These are phyloP conservation scores for Aspergillus coremiiformis DNA, from an alignment of 495 filamentous ascomycete genomes.

Conservation along the genomic window DNA sequence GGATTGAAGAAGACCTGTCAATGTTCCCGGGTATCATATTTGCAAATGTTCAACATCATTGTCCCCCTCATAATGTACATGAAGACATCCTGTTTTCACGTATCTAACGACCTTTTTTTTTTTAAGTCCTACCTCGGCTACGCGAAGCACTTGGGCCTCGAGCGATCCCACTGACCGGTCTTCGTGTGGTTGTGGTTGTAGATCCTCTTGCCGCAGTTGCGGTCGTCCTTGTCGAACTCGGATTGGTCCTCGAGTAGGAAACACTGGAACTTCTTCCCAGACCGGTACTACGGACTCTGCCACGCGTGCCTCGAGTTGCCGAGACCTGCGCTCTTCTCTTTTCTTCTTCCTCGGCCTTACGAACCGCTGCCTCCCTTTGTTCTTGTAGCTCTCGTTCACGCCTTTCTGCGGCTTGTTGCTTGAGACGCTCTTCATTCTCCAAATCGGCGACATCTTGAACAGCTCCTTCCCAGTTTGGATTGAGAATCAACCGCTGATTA, in stretches of 20 bases:
- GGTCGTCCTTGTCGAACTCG: slow-evolving; percentile 24
- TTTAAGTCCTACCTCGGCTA: slow-evolving; percentile 30
- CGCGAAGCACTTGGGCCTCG: slow-evolving; percentile 39
- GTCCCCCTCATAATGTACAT: slow-evolving; percentile 13
- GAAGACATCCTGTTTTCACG: background rate
- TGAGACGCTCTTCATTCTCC: slow-evolving; percentile 65
- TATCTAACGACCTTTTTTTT: background rate
- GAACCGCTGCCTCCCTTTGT: slow-evolving; percentile 60
- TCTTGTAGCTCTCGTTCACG: slow-evolving; percentile 66
- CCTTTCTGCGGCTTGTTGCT: slow-evolving; percentile 67
- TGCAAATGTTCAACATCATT: slow-evolving; percentile 9
- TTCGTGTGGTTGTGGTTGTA: slow-evolving; percentile 35
- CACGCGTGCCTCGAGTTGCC: slow-evolving; percentile 41
- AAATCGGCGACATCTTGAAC: slow-evolving; percentile 73
- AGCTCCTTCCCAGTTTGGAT: slow-evolving; percentile 83
- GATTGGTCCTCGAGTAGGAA: slow-evolving; percentile 16
- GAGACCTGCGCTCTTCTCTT: slow-evolving; percentile 42
- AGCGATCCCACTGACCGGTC: slow-evolving; percentile 44
- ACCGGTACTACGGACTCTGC: slow-evolving; percentile 39
- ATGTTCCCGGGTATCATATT: slow-evolving; percentile 15
- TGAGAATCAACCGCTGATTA: slow-evolving; percentile 85
- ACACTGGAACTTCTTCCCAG: slow-evolving; percentile 41
- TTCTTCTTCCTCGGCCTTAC: slow-evolving; percentile 68
- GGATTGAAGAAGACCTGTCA: background rate
- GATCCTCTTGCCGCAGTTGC: slow-evolving; percentile 24